Evolutionary conservation across 2,329 filamentous ascomycete species (phyloP).

Genomic region (Bipolaris oryzae): DNA sequence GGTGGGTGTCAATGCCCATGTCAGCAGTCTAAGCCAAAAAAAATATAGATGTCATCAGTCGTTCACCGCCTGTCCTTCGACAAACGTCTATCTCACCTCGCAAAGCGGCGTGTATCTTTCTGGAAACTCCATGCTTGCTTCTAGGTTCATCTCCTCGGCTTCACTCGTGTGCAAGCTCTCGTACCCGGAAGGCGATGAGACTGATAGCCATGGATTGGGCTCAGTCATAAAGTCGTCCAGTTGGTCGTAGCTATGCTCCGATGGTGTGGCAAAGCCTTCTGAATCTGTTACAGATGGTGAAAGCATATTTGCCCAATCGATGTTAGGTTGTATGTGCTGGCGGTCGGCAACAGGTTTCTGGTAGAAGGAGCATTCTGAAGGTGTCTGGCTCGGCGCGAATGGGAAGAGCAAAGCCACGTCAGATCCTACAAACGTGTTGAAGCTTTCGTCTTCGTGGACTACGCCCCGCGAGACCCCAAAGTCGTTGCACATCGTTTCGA

Average conservation of each 20-base stretch:
- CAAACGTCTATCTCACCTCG: constrained; percentile 50
- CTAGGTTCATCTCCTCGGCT: constrained; percentile 46
- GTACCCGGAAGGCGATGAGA: constrained; percentile 57
- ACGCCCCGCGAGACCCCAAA: constrained; percentile 81
- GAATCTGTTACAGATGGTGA: constrained; percentile 48
- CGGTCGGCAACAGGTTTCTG: constrained; percentile 49
- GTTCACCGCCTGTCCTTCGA: constrained; percentile 8
- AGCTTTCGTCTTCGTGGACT: constrained; percentile 78
- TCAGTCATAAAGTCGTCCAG: constrained; percentile 49
- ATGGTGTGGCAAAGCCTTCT: constrained; percentile 49
- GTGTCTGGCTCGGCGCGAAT: constrained; percentile 71
- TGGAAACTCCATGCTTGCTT: constrained; percentile 63
- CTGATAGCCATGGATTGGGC: constrained; percentile 61
- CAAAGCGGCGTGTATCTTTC: constrained; percentile 70
- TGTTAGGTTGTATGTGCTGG: constrained; percentile 47
- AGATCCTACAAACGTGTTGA: constrained; percentile 69
- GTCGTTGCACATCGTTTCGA: constrained; percentile 84
- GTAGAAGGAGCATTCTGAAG: constrained; percentile 56
- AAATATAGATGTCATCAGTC: constrained; percentile 25
- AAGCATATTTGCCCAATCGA: constrained; percentile 66
- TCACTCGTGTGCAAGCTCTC: constrained; percentile 64
- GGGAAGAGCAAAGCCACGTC: constrained; percentile 83
- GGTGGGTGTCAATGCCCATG: constrained; percentile 19
- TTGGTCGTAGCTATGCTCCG: constrained; percentile 47
- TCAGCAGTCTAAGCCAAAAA: constrained; percentile 38